Evolutionary conservation across 257 asterid species (phyloP).

Genomic region (Scutellaria baicalensis): DNA sequence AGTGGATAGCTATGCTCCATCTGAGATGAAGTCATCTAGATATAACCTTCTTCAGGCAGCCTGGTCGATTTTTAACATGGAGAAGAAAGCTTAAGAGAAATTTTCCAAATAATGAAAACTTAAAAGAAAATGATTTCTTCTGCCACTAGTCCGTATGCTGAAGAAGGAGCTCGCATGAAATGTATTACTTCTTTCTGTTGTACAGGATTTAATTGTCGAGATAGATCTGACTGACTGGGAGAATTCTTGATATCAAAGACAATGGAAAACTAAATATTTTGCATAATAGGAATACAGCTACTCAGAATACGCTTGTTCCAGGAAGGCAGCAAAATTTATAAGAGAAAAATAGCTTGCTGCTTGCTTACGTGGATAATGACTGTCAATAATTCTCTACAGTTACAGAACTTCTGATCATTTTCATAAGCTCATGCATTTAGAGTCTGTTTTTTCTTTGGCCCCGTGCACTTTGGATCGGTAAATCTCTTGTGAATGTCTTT

Average conservation of each 20-base stretch:
- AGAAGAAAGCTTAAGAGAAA: background rate
- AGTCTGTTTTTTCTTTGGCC: background rate
- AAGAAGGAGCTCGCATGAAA: background rate
- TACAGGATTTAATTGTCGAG: background rate
- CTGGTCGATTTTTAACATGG: too few species aligned
- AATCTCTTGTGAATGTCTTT: background rate
- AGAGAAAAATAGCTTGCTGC: too few species aligned
- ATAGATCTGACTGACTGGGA: too few species aligned
- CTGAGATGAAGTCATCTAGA: too few species aligned
- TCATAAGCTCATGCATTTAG: background rate
- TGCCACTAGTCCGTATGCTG: background rate
- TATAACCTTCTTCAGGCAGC: too few species aligned
- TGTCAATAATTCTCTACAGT: too few species aligned
- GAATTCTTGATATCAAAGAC: background rate
- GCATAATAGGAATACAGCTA: background rate
- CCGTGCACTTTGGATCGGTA: background rate
- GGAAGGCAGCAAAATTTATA: too few species aligned
- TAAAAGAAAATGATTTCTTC: background rate
- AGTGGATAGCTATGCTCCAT: background rate
- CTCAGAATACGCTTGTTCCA: too few species aligned
- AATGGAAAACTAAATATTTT: background rate
- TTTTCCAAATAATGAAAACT: background rate
- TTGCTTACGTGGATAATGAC: too few species aligned
- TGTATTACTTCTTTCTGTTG: background rate
- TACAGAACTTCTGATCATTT: background rate